phyloP scores from a whole-genome alignment of 495 filamentous ascomycete species.

The Penicillium malachiteum region DNA sequence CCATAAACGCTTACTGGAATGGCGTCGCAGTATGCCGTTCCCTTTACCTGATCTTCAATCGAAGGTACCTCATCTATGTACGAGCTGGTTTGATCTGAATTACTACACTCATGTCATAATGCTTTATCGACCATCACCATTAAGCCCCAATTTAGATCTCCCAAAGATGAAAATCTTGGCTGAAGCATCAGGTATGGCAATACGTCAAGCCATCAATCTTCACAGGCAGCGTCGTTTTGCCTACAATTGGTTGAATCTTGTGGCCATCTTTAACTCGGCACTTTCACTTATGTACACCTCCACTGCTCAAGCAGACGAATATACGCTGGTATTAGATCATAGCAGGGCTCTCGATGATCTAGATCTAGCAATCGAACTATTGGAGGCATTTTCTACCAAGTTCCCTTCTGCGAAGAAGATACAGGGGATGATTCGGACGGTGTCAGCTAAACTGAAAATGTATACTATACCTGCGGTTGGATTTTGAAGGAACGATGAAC shows the following conservation, averaged over 20 bases:
- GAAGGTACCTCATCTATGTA: slow-evolving; percentile 37
- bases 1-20: slow-evolving; percentile 35
- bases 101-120: slow-evolving; percentile 39
- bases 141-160: slow-evolving; percentile 29
- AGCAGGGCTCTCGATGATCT: slow-evolving; percentile 31
- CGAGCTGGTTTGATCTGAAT: slow-evolving; percentile 43
- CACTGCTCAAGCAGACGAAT: slow-evolving; percentile 28
- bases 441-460: slow-evolving; percentile 11
- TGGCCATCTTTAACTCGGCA: slow-evolving; percentile 34
- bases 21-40: slow-evolving; percentile 43
- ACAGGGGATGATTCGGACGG: slow-evolving; percentile 30
- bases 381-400: slow-evolving; percentile 32
- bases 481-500: slow-evolving; percentile 8
- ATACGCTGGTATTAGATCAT: slow-evolving; percentile 19
- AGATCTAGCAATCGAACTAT: slow-evolving; percentile 29
- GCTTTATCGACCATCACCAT: slow-evolving; percentile 39
- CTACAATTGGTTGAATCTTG: slow-evolving; percentile 43
- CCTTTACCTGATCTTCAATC: slow-evolving; percentile 36
- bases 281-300: slow-evolving; percentile 40
- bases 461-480: slow-evolving; percentile 9
- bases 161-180: slow-evolving; percentile 30
- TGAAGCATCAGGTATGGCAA: slow-evolving; percentile 33
- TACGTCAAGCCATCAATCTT: slow-evolving; percentile 36
- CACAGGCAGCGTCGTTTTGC: slow-evolving; percentile 36
- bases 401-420: slow-evolving; percentile 36